Conservation (phyloP, 2,329 filamentous ascomycete genomes). For the Alternaria incomplexa region DNA sequence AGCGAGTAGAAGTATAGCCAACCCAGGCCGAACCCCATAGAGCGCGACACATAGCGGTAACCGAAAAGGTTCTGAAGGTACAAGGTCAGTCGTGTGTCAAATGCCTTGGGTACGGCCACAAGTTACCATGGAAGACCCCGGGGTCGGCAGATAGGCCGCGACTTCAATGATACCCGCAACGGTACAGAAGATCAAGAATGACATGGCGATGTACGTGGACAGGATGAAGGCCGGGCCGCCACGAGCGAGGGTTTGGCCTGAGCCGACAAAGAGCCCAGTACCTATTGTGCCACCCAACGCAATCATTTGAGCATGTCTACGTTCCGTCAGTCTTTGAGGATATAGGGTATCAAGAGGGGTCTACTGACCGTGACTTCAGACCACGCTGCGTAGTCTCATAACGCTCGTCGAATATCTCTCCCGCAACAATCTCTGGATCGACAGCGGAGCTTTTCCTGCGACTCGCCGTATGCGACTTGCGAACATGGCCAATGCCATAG, state of each 20-base stretch:
- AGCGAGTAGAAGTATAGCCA: slow-evolving; percentile 41
- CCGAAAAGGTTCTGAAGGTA: slow-evolving; percentile 50
- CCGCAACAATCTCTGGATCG: slow-evolving; percentile 31
- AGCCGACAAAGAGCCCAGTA: slow-evolving; percentile 66
- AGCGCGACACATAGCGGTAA: slow-evolving; percentile 63
- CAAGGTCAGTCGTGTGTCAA: background rate
- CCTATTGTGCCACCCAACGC: slow-evolving; percentile 66
- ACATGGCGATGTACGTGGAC: slow-evolving; percentile 41
- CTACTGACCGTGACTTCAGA: slow-evolving; percentile 46
- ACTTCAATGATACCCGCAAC: slow-evolving; percentile 50
- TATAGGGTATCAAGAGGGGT: slow-evolving; percentile 3
- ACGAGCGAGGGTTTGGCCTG: slow-evolving; percentile 57
- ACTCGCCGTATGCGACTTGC: slow-evolving; percentile 3
- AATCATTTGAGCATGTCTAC: slow-evolving; percentile 63
- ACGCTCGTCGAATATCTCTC: slow-evolving; percentile 42
- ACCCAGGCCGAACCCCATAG: slow-evolving; percentile 55
- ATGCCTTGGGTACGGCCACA: background rate
- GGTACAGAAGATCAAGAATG: slow-evolving; percentile 34
- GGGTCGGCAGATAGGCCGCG: slow-evolving; percentile 65
- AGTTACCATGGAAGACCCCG: slow-evolving; percentile 56
- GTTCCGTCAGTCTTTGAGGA: slow-evolving; percentile 48
- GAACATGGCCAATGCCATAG: slow-evolving; percentile 16
- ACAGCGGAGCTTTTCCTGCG: slow-evolving; percentile 32
- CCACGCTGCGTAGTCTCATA: slow-evolving; percentile 49
- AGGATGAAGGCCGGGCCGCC: slow-evolving; percentile 37